Base-by-base conservation (phyloP, 2,329 filamentous ascomycete species). In the Myriosclerotinia scirpicola region DNA sequence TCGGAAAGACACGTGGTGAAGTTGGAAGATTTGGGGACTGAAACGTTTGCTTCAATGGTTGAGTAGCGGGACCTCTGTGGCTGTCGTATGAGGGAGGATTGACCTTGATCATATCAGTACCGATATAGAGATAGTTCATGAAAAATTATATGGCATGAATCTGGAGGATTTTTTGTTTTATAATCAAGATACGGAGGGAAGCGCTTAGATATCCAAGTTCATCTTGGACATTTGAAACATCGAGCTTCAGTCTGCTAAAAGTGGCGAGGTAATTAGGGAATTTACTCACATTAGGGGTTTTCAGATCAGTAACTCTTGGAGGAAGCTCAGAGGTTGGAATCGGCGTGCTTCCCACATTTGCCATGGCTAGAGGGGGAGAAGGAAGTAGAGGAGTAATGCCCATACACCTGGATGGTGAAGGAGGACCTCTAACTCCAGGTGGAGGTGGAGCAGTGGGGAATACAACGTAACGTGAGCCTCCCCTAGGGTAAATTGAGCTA, bases 81-180 rank as follows among this genome's bases (percentile, higher is more conserved):
- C 54, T 67, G 3, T 67, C 67, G 46, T 68, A 68, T 5, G 65
- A 53, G 17, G 67, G 67, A 15, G 67, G 65, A 8, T 68, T 67
- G 5, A 44, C 5, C 65, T 68, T 60, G 2, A 36, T 53, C 15
- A 30, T 62, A 30, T 62, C 17, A 62, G 22, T 30, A 40, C 5
- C 8, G 6, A 4, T 20, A 11, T 26, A 11, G 48, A 38, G n/a
- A 15, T 34, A 36, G 5, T n/a, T 38, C 8, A 4, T 22, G n/a
- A n/a, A 17, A 34, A 1, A 12, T 50, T 42, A 38, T 22, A 20
- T 50, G 2, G 7, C 50, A 5, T 36, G 53, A 1, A 17, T 30
- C n/a, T 22, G 17, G 1, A 20, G 38, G 30, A 20, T 34, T 15
- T 17, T 17, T 14, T 30, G 9, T 55, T 50, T 3, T 17, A 9